A percentile compares a stretch with the other conserved stretches of the same genome.
Evolutionary conservation across 1,284 basidiomycete species (phyloP).

Genomic region (Erythrobasidium hasegawianum): DNA sequence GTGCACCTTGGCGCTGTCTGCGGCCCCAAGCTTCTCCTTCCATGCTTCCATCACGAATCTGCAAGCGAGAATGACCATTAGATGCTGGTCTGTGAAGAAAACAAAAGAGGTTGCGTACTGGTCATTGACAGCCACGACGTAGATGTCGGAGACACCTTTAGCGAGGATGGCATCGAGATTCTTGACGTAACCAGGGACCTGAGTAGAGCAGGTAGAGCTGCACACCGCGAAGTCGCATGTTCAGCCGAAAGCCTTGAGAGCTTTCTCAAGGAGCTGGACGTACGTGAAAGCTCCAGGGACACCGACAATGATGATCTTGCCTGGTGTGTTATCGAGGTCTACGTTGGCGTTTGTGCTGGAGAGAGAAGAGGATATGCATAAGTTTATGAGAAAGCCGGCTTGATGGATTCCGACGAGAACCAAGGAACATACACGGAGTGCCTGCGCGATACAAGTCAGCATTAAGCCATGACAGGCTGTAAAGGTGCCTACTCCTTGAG

Average conservation of each 20-base stretch:
- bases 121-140: background rate
- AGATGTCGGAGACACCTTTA: constrained; percentile 44
- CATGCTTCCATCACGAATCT: constrained; percentile 45
- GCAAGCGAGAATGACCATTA: too few species aligned
- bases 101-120: background rate
- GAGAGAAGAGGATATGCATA: background rate
- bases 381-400: too few species aligned
- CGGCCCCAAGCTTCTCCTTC: constrained; percentile 46
- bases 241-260: too few species aligned
- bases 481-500: constrained; percentile 30
- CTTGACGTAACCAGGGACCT: constrained; percentile 47
- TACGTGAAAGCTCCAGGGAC: constrained; percentile 38
- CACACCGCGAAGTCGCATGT: background rate
- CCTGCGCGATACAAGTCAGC: too few species aligned
- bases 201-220: constrained; percentile 45
- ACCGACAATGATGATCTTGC: constrained; percentile 39
- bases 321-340: constrained; percentile 8
- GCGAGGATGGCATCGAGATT: constrained; percentile 42
- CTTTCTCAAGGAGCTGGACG: background rate
- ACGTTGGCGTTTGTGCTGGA: constrained; percentile 24
- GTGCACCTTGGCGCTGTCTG: constrained; percentile 39
- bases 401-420: background rate
- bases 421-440: background rate
- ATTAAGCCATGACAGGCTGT: too few species aligned
- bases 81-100: too few species aligned